A percentile compares a stretch with the other conserved stretches of the same genome.
Evolutionary conservation across 495 filamentous ascomycete species (phyloP).

Genomic region (Melanomma pulvis-pyrius): DNA sequence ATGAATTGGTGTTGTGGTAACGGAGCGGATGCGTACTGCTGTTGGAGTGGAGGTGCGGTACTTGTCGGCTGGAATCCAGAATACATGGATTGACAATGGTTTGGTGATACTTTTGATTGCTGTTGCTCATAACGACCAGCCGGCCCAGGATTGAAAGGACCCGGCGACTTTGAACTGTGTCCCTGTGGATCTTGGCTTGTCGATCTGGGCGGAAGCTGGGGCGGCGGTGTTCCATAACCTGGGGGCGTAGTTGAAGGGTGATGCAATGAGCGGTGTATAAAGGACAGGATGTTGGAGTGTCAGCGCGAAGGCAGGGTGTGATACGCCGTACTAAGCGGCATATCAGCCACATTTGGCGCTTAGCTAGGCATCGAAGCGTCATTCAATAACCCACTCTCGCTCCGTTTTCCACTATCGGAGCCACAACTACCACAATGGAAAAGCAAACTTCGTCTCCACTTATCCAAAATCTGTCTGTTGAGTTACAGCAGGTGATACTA

Average conservation of each 20-base stretch:
- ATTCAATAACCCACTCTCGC: too few species aligned
- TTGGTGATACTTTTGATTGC: background rate
- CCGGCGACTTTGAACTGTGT: background rate
- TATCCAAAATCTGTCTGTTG: too few species aligned
- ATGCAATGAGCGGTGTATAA: too few species aligned
- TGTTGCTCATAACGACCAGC: background rate
- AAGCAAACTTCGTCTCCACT: too few species aligned
- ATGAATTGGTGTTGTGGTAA: background rate
- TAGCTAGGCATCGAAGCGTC: too few species aligned
- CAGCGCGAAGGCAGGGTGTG: too few species aligned
- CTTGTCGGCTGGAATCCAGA: background rate
- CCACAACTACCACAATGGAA: too few species aligned
- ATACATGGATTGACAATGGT: background rate
- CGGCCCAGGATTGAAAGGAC: background rate
- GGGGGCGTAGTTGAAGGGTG: background rate
- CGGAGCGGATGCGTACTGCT: background rate
- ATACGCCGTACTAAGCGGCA: too few species aligned
- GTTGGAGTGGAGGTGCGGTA: background rate
- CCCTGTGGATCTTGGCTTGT: background rate
- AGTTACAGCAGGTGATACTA: background rate
- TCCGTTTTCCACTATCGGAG: too few species aligned
- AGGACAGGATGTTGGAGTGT: too few species aligned
- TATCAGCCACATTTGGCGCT: too few species aligned
- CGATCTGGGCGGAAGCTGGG: background rate
- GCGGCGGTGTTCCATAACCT: background rate